Evolutionary conservation across 169 alveolate species (phyloP).

Genomic region (Cryptosporidium andersoni): DNA sequence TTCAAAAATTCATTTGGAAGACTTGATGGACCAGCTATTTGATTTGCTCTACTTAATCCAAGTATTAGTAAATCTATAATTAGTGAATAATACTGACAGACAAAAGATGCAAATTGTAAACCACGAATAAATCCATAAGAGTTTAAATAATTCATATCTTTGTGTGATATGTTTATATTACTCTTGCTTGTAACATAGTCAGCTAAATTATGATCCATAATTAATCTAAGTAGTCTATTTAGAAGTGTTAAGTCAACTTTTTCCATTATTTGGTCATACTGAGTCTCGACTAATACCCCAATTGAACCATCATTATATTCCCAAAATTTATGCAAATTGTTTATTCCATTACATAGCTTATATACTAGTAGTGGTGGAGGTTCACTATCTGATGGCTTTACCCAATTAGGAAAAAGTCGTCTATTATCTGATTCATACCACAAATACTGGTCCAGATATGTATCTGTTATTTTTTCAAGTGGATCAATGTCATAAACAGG

Average conservation of each 20-base stretch:
- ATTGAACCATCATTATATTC: constrained; percentile 92
- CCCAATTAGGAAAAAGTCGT: constrained; percentile 99
- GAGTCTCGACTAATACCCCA: constrained; percentile 94
- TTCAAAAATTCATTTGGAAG: constrained; percentile 94
- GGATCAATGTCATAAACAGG: constrained; percentile 99
- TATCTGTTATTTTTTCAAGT: constrained; percentile 99
- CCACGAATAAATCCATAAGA: constrained; percentile 98
- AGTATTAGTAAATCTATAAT: constrained; percentile 86
- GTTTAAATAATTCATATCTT: constrained; percentile 99
- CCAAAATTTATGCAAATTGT: constrained; percentile 98
- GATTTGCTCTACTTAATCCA: constrained; percentile 98
- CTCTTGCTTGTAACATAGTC: constrained; percentile 99
- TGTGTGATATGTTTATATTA: constrained; percentile 95
- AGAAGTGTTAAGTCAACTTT: constrained; percentile 97
- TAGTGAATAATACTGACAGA: constrained; percentile 90
- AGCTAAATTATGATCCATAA: constrained; percentile 99
- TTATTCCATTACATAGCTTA: constrained; percentile 99
- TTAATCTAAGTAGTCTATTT: constrained; percentile 95
- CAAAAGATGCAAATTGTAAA: constrained; percentile 96
- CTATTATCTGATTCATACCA: constrained; percentile 99
- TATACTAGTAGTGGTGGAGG: constrained; percentile 99
- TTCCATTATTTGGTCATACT: constrained; percentile 92
- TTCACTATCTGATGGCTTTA: constrained; percentile 99
- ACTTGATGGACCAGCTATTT: constrained; percentile 99
- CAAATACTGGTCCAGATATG: constrained; percentile 99